These are phyloP conservation scores for Delonix regia DNA, from an alignment of 306 rosid species.

Conservation along the genomic window DNA sequence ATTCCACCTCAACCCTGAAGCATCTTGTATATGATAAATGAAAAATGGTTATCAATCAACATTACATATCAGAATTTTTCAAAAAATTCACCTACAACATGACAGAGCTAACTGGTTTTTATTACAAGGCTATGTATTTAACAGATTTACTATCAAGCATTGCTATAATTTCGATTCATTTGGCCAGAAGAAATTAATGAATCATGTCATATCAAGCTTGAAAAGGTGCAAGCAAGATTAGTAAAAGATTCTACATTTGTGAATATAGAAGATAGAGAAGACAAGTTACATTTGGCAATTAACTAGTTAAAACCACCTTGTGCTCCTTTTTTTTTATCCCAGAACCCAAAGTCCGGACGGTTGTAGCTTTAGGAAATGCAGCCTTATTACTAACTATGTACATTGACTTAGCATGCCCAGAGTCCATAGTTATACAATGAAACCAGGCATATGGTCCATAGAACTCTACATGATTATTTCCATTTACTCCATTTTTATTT, in stretches of 20 bases:
- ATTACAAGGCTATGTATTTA: neutral
- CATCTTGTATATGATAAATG: neutral
- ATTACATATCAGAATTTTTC: conserved; percentile 1
- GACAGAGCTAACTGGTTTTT: neutral
- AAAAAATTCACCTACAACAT: neutral
- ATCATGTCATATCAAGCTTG: neutral
- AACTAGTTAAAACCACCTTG: neutral
- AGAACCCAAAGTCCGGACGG: neutral
- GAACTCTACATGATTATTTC: neutral
- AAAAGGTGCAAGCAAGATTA: neutral
- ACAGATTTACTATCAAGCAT: too few species aligned
- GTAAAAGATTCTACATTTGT: neutral
- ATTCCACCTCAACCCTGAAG: neutral
- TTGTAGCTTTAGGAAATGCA: neutral
- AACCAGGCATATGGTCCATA: neutral
- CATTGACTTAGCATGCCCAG: neutral
- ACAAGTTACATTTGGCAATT: neutral
- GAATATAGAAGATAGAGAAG: neutral
- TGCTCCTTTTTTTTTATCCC: neutral
- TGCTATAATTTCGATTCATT: neutral
- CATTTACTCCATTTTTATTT: neutral
- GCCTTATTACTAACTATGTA: neutral
- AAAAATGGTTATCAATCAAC: neutral
- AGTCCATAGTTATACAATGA: neutral
- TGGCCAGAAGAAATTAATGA: conserved; percentile 9